Evolutionary conservation across 1,284 basidiomycete species (phyloP), one percentile per base, ranked within the genome.

Genomic region (Phellinidium pouzarii): DNA sequence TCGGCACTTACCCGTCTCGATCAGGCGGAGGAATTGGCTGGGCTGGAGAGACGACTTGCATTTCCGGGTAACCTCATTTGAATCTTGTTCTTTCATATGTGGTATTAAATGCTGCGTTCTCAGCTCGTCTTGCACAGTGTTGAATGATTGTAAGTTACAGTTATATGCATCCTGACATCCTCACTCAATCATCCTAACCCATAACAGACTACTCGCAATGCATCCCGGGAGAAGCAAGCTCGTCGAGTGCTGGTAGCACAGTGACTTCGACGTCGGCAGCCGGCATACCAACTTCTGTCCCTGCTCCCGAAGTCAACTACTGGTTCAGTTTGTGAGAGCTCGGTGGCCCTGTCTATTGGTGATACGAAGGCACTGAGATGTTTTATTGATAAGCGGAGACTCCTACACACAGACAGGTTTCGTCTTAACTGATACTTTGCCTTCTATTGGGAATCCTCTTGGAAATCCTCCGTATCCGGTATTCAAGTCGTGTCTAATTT

Each of bases 341-440:
- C 17, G 2, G 9, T 38, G 19, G 44, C 22, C 22, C 36, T 52
- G 2, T 25, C 27, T 14, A 14, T 22, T 40, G 1, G 1, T 4
- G n/a, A 22, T 20, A 22, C n/a, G 42, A 23, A 26, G n/a, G 11
- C 9, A 50, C 23, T 9, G 12, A 29, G 19, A 20, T 11, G 8
- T 34, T n/a, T 44, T 6, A 31, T 12, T 1, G 40, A 4, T 54
- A 23, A 80, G 79, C 60, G 79, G 79, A 14, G 79, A 81, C 59
- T 80, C 78, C 4, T 80, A 79, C 65, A 77, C 78, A 1, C 72
- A 76, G 61, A 80, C 78, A 0, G 72, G 71, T 0, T 82, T 81
- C 65, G 61, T 63, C 38, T 62, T 67, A 25, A 71, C 61, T 27
- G 65, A 67, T 19, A 66, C 66, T 4, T 64, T 74, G 2, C 79